A percentile compares a stretch with the other conserved stretches of the same genome.
phyloP scores from a whole-genome alignment of 2,329 filamentous ascomycete genomes.

The Neospermospora avenae region DNA sequence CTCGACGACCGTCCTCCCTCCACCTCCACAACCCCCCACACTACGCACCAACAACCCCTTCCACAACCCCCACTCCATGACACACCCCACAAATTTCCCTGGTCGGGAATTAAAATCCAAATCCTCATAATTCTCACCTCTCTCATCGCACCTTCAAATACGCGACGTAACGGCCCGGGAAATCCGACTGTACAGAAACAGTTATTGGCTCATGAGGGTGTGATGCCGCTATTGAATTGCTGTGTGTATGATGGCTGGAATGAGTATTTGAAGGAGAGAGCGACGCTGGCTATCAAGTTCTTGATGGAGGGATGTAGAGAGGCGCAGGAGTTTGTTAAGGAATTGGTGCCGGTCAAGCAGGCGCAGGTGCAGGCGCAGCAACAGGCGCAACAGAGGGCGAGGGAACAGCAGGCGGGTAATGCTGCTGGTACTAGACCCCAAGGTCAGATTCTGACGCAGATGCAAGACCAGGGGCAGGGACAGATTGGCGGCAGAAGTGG shows the following conservation, averaged over 20 bases:
- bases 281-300: conserved; percentile 85
- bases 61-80: conserved; percentile 56
- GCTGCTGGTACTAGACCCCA: background rate
- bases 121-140: conserved; percentile 88
- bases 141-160: conserved; percentile 76
- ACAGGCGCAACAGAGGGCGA: conserved; percentile 15
- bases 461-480: background rate
- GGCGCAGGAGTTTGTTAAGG: conserved; percentile 68
- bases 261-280: conserved; percentile 88
- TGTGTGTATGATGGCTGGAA: conserved; percentile 92
- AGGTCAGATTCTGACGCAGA: background rate
- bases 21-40: conserved; percentile 19
- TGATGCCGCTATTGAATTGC: conserved; percentile 84
- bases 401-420: background rate
- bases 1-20: conserved; percentile 48
- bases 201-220: conserved; percentile 78
- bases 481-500: background rate
- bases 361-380: conserved; percentile 25
- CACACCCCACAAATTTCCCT: conserved; percentile 60
- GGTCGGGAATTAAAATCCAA: conserved; percentile 81
- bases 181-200: conserved; percentile 81
- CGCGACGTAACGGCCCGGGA: conserved; percentile 55
- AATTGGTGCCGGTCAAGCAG: conserved; percentile 38
- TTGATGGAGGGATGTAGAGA: conserved; percentile 71
- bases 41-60: conserved; percentile 1